Base-by-base conservation (phyloP, 2,329 filamentous ascomycete species). In the Daldinia sp. region DNA sequence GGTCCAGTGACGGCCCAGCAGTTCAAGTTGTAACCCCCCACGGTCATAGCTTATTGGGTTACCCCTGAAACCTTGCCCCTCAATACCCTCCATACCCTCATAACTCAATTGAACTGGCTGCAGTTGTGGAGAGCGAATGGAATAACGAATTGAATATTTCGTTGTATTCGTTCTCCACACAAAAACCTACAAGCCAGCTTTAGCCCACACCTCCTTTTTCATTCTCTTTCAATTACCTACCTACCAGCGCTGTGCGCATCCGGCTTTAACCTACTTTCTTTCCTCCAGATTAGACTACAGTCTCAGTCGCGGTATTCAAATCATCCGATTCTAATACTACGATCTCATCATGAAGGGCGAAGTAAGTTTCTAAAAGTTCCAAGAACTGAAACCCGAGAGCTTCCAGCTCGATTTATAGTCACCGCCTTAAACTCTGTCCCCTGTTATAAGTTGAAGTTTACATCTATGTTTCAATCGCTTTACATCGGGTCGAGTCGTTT, bases 291-390 rank as follows among this genome's bases (percentile, higher is more conserved):
- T 41, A 50, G 65, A 59, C 52, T 52, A 23, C 11, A 50, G 47
- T 50, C 27, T 41, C 56, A 61, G 58, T 66, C 61, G 57, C 67
- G 51, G 62, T 58, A 61, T 64, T 61, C 35, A 39, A 49, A 48
- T 41, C 45, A 51, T 50, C 41, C 30, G 62, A 51, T 58, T 53
- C 25, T 58, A 37, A 67, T 52, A 66, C 54, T 59, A 66, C 60
- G 11, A 61, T 54, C 68, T 68, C 76, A 83, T 68, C 73, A 85
- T 85, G 83, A 85, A 84, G 81, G 83, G 83, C 78, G 83, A 85
- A 81, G 83, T 85, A 76, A 76, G 83, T 78, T 39, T 30, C 50
- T 52, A 15, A 45, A 27, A 27, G 21, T n/a, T 45, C 10, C 10
- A 23, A 23, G 21, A 45, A 23, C 21, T 27, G 15, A 27, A 43